Base-by-base conservation (phyloP, 2,329 filamentous ascomycete species). In the Colletotrichum liaoningense region DNA sequence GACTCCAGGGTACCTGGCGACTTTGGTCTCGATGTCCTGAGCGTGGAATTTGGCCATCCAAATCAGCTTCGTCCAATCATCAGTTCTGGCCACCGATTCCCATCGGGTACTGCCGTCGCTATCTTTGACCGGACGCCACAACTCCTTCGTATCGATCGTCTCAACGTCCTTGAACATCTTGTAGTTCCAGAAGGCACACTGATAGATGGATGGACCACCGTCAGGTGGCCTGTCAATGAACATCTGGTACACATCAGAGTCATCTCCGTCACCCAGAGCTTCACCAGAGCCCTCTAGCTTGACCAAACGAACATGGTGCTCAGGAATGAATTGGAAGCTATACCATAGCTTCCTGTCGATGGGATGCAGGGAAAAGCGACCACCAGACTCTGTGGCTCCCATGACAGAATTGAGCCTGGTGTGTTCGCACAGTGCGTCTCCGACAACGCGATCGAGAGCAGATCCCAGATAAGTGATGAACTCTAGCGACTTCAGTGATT, bases 151-250 rank as follows among this genome's bases (percentile, higher is more conserved):
- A 30, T 58, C 56, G 26, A 58, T 58, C 5, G 56, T 28, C 11
- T 58, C 56, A 30, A 58, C 14, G 22, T 30, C 26, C 24, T 58
- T 28, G 28, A 58, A 58, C 56, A 58, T 58, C 3, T 30, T 58
- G 56, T 58, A 58, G 56, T 58, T 58, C 56, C 56, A 58, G 28
- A 58, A 58, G 8, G 56, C 56, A 30, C 56, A 58, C 19, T 58
- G 56, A 35, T 58, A 22, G 56, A 58, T 35, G 6, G 56, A 58
- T 8, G 56, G 56, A 5, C 30, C 30, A 30, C 28, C 28, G 19
- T 58, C 56, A 26, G 56, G 56, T 26, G 56, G 56, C 19, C 56
- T 58, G 28, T 58, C 56, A 28, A 30, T 58, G 26, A 58, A 58
- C 22, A 30, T 30, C 28, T 58, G 56, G 6, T 58, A 58, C 12